Evolutionary conservation across 2,329 filamentous ascomycete species (phyloP).

Genomic region (Fusarium brachygibbosum): DNA sequence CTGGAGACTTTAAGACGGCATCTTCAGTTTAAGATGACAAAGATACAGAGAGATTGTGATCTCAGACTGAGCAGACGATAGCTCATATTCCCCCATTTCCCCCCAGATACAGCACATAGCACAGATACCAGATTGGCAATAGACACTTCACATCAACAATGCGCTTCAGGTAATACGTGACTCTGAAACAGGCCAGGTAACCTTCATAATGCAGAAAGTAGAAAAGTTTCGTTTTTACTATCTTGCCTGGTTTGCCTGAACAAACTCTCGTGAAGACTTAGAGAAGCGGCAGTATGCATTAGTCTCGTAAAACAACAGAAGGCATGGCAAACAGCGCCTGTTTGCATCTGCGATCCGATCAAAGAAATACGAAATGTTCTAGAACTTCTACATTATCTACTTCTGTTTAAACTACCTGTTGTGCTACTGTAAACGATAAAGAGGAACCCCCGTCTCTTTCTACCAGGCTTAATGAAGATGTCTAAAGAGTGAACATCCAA

Average conservation of each 20-base stretch:
- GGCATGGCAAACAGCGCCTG: no score
- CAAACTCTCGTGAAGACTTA: background rate
- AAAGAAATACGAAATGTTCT: background rate
- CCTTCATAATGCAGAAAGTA: no score
- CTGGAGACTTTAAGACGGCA: background rate
- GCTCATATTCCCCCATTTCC: background rate
- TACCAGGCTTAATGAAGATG: background rate
- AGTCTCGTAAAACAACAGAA: background rate
- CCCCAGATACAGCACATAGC: background rate
- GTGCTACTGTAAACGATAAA: background rate
- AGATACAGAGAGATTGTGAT: background rate
- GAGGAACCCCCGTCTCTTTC: rapidly evolving
- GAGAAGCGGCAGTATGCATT: background rate
- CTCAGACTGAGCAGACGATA: background rate
- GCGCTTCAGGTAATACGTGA: rapidly evolving
- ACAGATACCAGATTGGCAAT: conserved; percentile 5
- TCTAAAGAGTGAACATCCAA: background rate
- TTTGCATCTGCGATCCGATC: background rate
- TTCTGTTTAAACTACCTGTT: no score
- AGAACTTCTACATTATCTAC: background rate
- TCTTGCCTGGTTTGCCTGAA: background rate
- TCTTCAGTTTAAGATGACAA: background rate
- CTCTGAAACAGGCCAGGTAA: rapidly evolving
- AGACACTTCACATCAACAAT: background rate
- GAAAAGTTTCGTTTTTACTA: rapidly evolving